Percentiles rank a stretch among this genome's conserved stretches.
phyloP scores from a whole-genome alignment of 108 stramenopile species.

The Schizochytrium sp. region DNA sequence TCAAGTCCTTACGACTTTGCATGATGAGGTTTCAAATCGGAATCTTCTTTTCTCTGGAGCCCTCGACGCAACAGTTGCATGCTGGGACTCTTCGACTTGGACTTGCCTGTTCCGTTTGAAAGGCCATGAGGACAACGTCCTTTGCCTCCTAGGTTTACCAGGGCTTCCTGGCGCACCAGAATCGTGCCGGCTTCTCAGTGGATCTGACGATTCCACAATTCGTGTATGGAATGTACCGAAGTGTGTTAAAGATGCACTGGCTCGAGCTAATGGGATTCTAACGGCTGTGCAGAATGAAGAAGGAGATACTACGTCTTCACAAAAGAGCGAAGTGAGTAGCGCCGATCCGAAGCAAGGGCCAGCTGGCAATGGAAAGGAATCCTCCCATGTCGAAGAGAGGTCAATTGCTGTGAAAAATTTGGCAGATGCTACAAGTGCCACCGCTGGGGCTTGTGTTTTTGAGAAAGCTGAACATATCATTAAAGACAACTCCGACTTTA shows the following conservation, averaged over 20 bases:
- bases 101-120: slow-evolving; percentile 9
- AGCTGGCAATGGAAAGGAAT: background rate
- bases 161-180: background rate
- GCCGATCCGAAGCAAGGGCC: background rate
- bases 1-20: background rate
- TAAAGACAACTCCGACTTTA: slow-evolving; percentile 23
- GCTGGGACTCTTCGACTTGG: slow-evolving; percentile 39
- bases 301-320: background rate
- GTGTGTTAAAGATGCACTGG: slow-evolving; percentile 19
- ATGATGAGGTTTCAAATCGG: background rate
- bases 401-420: background rate
- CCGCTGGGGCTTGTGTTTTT: background rate
- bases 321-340: background rate
- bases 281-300: background rate
- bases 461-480: slow-evolving; percentile 56
- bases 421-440: background rate
- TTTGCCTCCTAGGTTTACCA: slow-evolving; percentile 35
- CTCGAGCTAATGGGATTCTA: background rate
- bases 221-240: slow-evolving; percentile 3
- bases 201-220: slow-evolving; percentile 23
- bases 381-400: background rate
- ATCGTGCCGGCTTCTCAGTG: background rate
- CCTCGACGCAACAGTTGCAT: background rate
- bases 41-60: slow-evolving; percentile 41
- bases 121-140: slow-evolving; percentile 48